Conservation (phyloP, 805 yeast genomes). For the Kodamaea laetipori region DNA sequence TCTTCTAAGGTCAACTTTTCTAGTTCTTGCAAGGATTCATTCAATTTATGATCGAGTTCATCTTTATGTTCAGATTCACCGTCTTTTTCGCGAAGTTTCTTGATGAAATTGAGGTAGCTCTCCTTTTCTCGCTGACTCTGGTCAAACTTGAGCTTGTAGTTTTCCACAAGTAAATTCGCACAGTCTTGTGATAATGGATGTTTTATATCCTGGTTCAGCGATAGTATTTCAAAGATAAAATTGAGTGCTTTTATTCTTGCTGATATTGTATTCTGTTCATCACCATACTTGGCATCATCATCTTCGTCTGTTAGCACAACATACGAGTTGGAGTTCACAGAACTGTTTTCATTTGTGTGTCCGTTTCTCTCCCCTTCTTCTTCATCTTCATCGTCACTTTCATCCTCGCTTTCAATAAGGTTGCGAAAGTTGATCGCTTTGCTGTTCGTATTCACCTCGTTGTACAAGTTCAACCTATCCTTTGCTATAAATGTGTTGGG, state of each 20-base stretch:
- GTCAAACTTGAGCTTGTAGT: constrained; percentile 69
- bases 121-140: constrained; percentile 78
- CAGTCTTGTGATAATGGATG: constrained; percentile 89
- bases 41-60: constrained; percentile 46
- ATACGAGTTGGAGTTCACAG: constrained; percentile 16
- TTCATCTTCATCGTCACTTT: constrained; percentile 24
- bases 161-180: constrained; percentile 62
- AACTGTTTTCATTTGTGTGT: constrained; percentile 10
- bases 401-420: constrained; percentile 34
- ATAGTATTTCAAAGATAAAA: constrained; percentile 69
- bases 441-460: constrained; percentile 18
- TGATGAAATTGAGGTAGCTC: constrained; percentile 69
- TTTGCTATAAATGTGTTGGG: constrained; percentile 39
- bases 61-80: constrained; percentile 12
- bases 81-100: constrained; percentile 53
- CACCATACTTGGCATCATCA: constrained; percentile 7
- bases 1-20: constrained; percentile 43
- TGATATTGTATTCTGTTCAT: constrained; percentile 38
- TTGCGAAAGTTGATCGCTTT: constrained; percentile 28
- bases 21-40: constrained; percentile 42
- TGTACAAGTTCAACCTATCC: constrained; percentile 39
- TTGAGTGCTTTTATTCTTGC: constrained; percentile 55
- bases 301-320: constrained; percentile 14
- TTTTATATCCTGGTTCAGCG: constrained; percentile 71
- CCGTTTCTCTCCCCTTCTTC: constrained; percentile 14